Percentiles rank a stretch among this genome's conserved stretches.
phyloP scores from a whole-genome alignment of 257 asterid genomes.

The Nicotiana knightiana region DNA sequence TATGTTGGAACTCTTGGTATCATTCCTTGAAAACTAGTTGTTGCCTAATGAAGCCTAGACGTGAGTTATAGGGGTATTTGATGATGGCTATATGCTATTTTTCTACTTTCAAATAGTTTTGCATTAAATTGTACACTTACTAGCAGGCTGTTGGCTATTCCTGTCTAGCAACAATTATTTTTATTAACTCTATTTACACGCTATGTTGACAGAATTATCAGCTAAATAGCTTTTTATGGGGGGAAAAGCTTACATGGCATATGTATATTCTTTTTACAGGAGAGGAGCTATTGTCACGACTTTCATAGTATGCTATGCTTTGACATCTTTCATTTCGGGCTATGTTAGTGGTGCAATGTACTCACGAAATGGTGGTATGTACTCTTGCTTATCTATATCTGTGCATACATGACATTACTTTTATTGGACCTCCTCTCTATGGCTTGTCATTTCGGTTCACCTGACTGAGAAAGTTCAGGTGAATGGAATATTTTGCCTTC shows the following conservation, averaged over 20 bases:
- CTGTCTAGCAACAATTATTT: background rate
- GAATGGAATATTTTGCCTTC: background rate
- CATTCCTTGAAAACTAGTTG: background rate
- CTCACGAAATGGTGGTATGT: conserved; percentile 54
- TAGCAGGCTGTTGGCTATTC: background rate
- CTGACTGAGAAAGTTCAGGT: background rate
- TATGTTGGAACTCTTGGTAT: conserved; percentile 20
- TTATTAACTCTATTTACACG: background rate
- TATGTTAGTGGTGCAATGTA: conserved; percentile 58
- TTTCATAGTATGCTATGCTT: conserved; percentile 50
- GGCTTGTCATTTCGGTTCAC: background rate
- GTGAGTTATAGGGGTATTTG: background rate
- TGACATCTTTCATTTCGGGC: conserved; percentile 56
- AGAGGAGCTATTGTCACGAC: conserved; percentile 56
- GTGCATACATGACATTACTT: background rate
- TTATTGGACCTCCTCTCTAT: background rate
- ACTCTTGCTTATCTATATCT: background rate
- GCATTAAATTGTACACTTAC: background rate
- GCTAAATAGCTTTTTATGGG: background rate
- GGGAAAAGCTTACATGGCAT: background rate
- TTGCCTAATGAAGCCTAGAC: background rate
- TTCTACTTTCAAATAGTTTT: background rate
- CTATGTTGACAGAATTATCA: background rate
- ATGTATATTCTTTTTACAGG: conserved; percentile 23
- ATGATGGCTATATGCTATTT: background rate